Conservation (phyloP, 2,329 filamentous ascomycete species). For the Biscogniauxia sp. region DNA sequence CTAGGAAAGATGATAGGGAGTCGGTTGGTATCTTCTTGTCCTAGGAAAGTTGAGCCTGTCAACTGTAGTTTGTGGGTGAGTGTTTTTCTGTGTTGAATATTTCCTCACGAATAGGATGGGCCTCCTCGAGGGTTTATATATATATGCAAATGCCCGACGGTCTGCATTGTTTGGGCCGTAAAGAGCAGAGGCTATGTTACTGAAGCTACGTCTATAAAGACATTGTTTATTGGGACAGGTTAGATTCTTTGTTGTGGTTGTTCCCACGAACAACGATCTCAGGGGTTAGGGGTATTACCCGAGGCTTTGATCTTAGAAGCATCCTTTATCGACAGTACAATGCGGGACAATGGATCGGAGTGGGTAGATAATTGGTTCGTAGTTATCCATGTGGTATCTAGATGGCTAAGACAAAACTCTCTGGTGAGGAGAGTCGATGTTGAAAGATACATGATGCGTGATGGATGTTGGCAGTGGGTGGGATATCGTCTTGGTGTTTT, state of each 20-base stretch:
- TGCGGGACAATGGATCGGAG: background rate
- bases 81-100: background rate
- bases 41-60: constrained; percentile 3
- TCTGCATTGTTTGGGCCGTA: background rate
- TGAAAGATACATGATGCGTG: too few species aligned
- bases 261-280: background rate
- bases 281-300: background rate
- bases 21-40: constrained; percentile 9
- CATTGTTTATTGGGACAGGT: background rate
- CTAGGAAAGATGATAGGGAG: background rate
- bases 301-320: background rate
- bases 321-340: background rate
- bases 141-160: background rate
- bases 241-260: background rate
- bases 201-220: background rate
- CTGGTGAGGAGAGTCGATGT: too few species aligned
- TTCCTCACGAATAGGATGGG: background rate
- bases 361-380: too few species aligned
- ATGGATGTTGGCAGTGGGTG: too few species aligned
- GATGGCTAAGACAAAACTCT: too few species aligned
- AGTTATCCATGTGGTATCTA: too few species aligned
- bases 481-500: too few species aligned
- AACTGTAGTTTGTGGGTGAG: background rate
- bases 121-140: background rate
- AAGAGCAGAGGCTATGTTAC: background rate